These are phyloP conservation scores for Chaetomiaceae sp. DNA, from an alignment of 2,329 filamentous ascomycete genomes.

Conservation along the genomic window DNA sequence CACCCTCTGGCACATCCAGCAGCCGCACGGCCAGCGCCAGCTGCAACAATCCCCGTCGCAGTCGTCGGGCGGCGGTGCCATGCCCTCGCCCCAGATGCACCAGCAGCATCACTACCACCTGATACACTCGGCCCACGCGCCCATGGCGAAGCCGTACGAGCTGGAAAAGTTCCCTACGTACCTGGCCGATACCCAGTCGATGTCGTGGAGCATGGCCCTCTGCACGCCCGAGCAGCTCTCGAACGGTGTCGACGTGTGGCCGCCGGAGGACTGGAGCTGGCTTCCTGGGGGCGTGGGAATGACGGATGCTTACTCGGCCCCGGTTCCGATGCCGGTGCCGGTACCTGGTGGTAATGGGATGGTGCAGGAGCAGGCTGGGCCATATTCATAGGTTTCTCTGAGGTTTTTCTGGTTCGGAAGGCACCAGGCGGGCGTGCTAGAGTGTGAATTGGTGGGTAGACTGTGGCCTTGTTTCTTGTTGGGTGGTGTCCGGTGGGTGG, in stretches of 20 bases:
- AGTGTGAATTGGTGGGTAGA: too few species aligned
- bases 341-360: neutral
- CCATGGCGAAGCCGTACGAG: constrained; percentile 14
- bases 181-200: constrained; percentile 24
- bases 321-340: neutral
- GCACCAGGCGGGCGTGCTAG: too few species aligned
- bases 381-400: too few species aligned
- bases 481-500: too few species aligned
- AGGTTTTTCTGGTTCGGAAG: too few species aligned
- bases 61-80: constrained; percentile 16
- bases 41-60: constrained; percentile 19
- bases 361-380: neutral
- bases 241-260: constrained; percentile 24
- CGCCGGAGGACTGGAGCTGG: constrained; percentile 20
- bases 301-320: constrained; percentile 3
- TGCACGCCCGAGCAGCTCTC: constrained; percentile 29
- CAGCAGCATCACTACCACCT: constrained; percentile 3
- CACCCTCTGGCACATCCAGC: constrained; percentile 14
- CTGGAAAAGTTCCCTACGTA: constrained; percentile 20
- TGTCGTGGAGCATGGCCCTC: constrained; percentile 28
- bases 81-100: constrained; percentile 18
- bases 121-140: neutral
- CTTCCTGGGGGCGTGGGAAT: constrained; percentile 23
- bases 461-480: too few species aligned
- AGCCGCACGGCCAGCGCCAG: neutral